phyloP scores from a whole-genome alignment of 805 yeast genomes.

The Ogataea ganodermae region DNA sequence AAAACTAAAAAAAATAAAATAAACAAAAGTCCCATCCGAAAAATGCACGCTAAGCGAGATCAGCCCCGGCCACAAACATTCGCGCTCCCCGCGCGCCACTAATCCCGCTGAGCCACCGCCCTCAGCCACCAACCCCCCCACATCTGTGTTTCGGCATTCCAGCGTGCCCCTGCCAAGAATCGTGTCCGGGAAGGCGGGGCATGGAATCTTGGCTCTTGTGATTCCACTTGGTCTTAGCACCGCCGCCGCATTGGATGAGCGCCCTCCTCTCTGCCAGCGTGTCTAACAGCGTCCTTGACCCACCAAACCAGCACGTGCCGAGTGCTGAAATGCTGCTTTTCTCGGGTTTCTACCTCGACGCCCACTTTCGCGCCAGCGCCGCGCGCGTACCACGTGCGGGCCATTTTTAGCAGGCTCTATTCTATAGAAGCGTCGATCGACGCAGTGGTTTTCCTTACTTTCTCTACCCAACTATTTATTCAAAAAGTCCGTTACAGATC shows the following conservation, averaged over 20 bases:
- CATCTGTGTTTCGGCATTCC: not conserved
- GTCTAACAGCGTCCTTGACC: too few relatives aligned
- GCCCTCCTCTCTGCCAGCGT: too few relatives aligned
- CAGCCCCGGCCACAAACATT: not conserved
- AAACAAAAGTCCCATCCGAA: too few relatives aligned
- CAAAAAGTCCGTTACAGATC: slow-evolving; percentile 1
- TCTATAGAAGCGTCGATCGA: not conserved
- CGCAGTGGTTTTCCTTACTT: not conserved
- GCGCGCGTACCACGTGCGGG: not conserved
- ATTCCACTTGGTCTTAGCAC: too few relatives aligned
- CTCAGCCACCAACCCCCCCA: slow-evolving; percentile 1
- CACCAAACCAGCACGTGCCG: not conserved
- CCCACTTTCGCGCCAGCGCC: too few relatives aligned
- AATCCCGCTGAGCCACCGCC: slow-evolving; percentile 2
- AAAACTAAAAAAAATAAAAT: not conserved
- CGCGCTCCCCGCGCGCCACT: not conserved
- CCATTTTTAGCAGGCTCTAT: not conserved
- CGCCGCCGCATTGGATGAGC: too few relatives aligned
- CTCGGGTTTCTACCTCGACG: too few relatives aligned
- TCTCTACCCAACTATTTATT: not conserved
- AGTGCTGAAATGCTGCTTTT: too few relatives aligned
- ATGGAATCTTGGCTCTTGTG: too few relatives aligned
- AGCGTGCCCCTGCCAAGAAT: slow-evolving; percentile 3
- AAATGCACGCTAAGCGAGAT: not conserved
- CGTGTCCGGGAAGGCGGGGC: not conserved